These are phyloP conservation scores for Diutina sp. DNA, from an alignment of 1,139 yeast genomes.

Conservation along the genomic window DNA sequence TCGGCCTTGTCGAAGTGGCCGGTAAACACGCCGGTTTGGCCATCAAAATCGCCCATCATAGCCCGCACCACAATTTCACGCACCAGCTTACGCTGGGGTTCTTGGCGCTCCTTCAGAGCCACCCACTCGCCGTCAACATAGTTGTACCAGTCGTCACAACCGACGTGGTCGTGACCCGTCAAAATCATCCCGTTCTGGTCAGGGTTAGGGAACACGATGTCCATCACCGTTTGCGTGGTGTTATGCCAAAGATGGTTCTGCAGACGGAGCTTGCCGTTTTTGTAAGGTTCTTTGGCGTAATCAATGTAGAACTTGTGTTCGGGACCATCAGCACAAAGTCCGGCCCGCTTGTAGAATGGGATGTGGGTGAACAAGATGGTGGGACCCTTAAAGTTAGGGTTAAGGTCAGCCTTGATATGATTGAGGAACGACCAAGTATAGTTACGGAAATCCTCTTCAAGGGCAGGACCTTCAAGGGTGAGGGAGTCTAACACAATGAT, in stretches of 20 bases:
- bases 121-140: conserved; percentile 38
- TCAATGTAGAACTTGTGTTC: conserved; percentile 47
- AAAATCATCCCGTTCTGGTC: conserved; percentile 63
- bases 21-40: conserved; percentile 74
- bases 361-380: conserved; percentile 82
- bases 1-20: conserved; percentile 38
- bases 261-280: conserved; percentile 60
- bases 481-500: conserved; percentile 76
- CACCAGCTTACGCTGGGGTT: conserved; percentile 23
- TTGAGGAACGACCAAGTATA: conserved; percentile 66
- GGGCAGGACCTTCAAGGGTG: conserved; percentile 82
- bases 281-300: conserved; percentile 48
- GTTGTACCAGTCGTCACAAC: conserved; percentile 64
- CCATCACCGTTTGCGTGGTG: conserved; percentile 52
- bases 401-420: conserved; percentile 30
- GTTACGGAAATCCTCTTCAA: conserved; percentile 54
- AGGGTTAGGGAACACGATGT: conserved; percentile 51
- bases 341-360: conserved; percentile 72
- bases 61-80: conserved; percentile 80
- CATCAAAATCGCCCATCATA: conserved; percentile 94
- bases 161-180: conserved; percentile 96
- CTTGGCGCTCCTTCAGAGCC: conserved; percentile 28
- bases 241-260: conserved; percentile 74
- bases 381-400: conserved; percentile 49
- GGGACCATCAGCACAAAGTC: conserved; percentile 83